These are phyloP conservation scores for Cyclostephanos tholiformis DNA, from an alignment of 108 stramenopile genomes.

Conservation along the genomic window DNA sequence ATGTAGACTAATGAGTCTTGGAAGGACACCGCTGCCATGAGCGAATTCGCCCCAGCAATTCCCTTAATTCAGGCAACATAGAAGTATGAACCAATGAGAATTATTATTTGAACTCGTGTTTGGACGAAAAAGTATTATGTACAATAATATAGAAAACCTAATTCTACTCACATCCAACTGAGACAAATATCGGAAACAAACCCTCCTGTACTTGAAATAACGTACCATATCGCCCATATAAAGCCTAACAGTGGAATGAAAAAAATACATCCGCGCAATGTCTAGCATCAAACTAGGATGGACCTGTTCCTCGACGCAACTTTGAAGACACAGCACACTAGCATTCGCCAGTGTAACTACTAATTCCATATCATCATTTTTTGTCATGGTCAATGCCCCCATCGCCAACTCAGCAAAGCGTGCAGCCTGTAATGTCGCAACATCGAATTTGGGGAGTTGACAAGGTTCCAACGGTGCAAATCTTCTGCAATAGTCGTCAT, in stretches of 20 bases:
- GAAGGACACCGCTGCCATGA: constrained; percentile 71
- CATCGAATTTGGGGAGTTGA: constrained; percentile 69
- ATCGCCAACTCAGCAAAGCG: constrained; percentile 84
- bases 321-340: constrained; percentile 70
- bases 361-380: constrained; percentile 42
- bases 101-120: neutral
- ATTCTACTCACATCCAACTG: constrained; percentile 59
- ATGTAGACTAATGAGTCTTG: constrained; percentile 82
- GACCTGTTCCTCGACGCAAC: constrained; percentile 49
- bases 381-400: constrained; percentile 76
- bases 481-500: constrained; percentile 69
- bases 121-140: neutral
- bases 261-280: constrained; percentile 73
- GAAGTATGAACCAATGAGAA: neutral
- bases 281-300: constrained; percentile 69
- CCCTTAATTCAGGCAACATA: constrained; percentile 10
- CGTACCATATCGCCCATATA: constrained; percentile 77
- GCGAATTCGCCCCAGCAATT: constrained; percentile 33
- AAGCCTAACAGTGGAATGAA: constrained; percentile 70
- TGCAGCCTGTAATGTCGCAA: constrained; percentile 74
- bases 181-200: constrained; percentile 65
- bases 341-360: constrained; percentile 82
- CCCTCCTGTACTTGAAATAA: constrained; percentile 83
- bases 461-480: constrained; percentile 26
- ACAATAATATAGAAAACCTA: neutral